A percentile compares a stretch with the other conserved stretches of the same genome.
phyloP scores from a whole-genome alignment of 108 stramenopile genomes.

The Bacterosira constricta region DNA sequence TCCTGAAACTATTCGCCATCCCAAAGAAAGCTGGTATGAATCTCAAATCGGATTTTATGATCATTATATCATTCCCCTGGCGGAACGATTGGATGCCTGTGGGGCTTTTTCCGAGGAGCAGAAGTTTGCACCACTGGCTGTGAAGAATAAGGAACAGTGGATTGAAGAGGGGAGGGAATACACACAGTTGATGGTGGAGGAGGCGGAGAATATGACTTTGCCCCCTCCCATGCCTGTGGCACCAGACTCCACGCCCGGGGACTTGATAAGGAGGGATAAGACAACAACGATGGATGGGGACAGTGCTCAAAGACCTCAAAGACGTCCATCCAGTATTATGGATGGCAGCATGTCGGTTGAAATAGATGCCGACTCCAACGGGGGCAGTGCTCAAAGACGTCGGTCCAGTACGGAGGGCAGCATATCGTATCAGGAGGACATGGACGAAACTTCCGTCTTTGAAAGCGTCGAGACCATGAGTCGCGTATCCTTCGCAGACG shows the following conservation, averaged over 20 bases:
- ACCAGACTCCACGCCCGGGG: no score
- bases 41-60: constrained; percentile 28
- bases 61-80: constrained; percentile 24
- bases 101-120: constrained; percentile 13
- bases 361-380: no score
- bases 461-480: constrained; percentile 6
- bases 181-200: constrained; percentile 13
- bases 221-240: constrained; percentile 17
- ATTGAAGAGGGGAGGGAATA: constrained; percentile 18
- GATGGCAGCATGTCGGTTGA: no score
- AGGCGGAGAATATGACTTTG: constrained; percentile 10
- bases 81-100: constrained; percentile 29
- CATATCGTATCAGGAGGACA: constrained; percentile 1
- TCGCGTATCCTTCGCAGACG: not conserved
- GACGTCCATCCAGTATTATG: no score
- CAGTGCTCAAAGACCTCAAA: no score
- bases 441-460: not conserved
- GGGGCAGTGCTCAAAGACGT: no score
- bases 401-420: no score
- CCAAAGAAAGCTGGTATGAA: constrained; percentile 29
- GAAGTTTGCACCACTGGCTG: constrained; percentile 24
- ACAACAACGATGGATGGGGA: no score
- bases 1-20: constrained; percentile 5
- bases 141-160: constrained; percentile 25
- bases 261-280: not conserved